Evolutionary conservation across 2,329 filamentous ascomycete genomes (phyloP).

Genomic region (Talaromyces sp.): DNA sequence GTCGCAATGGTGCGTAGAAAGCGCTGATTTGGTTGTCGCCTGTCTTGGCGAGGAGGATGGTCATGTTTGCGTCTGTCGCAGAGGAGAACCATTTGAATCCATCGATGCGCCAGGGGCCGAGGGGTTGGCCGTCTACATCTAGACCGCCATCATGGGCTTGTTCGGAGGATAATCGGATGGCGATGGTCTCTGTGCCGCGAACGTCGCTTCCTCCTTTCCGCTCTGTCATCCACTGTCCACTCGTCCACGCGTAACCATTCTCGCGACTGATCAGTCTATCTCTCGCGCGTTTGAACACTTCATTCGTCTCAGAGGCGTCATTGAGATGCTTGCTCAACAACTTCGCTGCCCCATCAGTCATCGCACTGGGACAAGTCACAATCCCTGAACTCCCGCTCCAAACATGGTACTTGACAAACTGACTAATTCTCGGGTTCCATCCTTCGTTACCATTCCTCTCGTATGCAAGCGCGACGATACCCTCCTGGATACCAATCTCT

Average conservation of each 20-base stretch:
- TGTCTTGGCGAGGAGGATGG: constrained; percentile 61
- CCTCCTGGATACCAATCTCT: constrained; percentile 25
- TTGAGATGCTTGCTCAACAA: constrained; percentile 23
- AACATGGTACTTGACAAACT: constrained; percentile 24
- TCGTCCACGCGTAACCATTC: constrained; percentile 59
- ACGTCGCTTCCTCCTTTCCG: constrained; percentile 67
- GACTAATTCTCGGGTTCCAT: constrained; percentile 25
- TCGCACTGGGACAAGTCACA: constrained; percentile 26
- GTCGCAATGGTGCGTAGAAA: constrained; percentile 63
- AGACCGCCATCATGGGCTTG: constrained; percentile 24
- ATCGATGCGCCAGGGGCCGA: constrained; percentile 59
- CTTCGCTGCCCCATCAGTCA: constrained; percentile 29
- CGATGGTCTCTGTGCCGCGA: constrained; percentile 63
- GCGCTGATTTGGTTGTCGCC: constrained; percentile 50
- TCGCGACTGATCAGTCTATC: constrained; percentile 51
- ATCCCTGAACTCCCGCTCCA: constrained; percentile 27
- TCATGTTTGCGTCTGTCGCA: constrained; percentile 63
- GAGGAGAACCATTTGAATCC: constrained; percentile 70
- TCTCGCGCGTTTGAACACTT: constrained; percentile 22
- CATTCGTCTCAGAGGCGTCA: constrained; percentile 18
- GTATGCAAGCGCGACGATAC: constrained; percentile 25
- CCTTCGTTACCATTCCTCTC: constrained; percentile 4
- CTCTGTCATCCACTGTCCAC: constrained; percentile 76
- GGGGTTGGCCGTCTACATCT: constrained; percentile 31
- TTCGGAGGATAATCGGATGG: constrained; percentile 32